These are phyloP conservation scores for Zalaria obscura DNA, from an alignment of 2,329 filamentous ascomycete species.

Conservation along the genomic window DNA sequence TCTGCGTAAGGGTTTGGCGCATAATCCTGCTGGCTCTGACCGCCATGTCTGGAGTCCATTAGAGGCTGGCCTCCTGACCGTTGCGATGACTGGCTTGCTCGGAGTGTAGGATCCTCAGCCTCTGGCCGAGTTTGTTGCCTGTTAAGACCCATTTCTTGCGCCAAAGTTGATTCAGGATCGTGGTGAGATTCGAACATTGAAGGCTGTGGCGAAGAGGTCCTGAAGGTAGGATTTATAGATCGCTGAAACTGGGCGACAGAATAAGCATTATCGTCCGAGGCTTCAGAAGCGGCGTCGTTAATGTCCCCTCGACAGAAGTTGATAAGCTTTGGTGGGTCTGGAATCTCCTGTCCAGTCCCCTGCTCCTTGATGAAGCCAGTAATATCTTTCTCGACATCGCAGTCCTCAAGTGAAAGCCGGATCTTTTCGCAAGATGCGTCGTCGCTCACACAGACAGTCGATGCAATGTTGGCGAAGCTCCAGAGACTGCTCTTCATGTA, in stretches of 20 bases:
- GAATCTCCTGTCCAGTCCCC: constrained; percentile 93
- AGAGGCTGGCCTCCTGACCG: not conserved
- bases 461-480: constrained; percentile 95
- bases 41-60: constrained; percentile 1
- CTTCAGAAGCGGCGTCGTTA: constrained; percentile 65
- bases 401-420: constrained; percentile 78
- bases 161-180: constrained; percentile 63
- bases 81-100: constrained; percentile 9
- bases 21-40: constrained; percentile 5
- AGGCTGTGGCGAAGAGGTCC: constrained; percentile 89
- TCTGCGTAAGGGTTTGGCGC: constrained; percentile 41
- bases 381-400: constrained; percentile 96
- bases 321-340: constrained; percentile 93
- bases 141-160: constrained; percentile 46
- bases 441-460: constrained; percentile 94
- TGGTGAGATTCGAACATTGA: constrained; percentile 88
- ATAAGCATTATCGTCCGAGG: constrained; percentile 76
- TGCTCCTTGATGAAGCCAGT: constrained; percentile 70
- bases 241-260: constrained; percentile 92
- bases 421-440: constrained; percentile 96
- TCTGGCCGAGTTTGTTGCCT: not conserved
- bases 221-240: constrained; percentile 88
- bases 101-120: constrained; percentile 9
- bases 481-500: constrained; percentile 96
- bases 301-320: constrained; percentile 90